Evolutionary conservation across 169 alveolate genomes (phyloP), one percentile per base, ranked within the genome.

Genomic region (Eimeria maxima): DNA sequence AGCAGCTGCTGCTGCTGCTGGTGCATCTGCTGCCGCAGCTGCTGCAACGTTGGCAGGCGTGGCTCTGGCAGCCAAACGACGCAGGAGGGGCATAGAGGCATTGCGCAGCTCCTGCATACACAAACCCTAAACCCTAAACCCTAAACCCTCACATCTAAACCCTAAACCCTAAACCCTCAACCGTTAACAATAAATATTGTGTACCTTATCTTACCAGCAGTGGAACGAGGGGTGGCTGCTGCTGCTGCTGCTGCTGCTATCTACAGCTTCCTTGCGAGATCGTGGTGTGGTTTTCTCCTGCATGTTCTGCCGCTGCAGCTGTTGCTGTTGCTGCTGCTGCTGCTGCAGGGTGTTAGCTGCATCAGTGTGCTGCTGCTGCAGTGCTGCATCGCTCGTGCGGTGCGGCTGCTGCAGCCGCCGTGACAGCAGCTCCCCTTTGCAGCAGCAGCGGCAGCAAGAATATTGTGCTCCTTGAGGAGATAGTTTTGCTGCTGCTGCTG

Each of bases 81-180:
- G 57, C 86, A 38, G 86, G 63, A 13, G 63, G 86, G 33, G 57
- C 86, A 74, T 11, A 74, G 11, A 20, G 86, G 86, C 60, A 74
- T 24, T 42, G 86, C 50, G 84, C 84, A 73, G 45, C 84, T 73
- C 84, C 84, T 73, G 84, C 84, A n/a, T n/a, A n/a, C n/a, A n/a
- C n/a, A n/a, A n/a, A 73, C 42, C 74, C 74, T 16, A 16, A 65
- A n/a, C 74, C 24, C 24, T 50, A 50, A 65, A 5, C 74, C 20
- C 6, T n/a, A 65, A n/a, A 16, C 11, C 42, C 74, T 5, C 8
- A n/a, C 42, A n/a, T 27, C 74, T 65, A 65, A 65, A 65, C 74
- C 74, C 74, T 65, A 65, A 65, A 65, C 74, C 74, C 74, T 65
- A 65, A 65, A 65, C 74, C 74, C 74, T 65, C 7, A 65, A 65